Evolutionary conservation across 2,329 filamentous ascomycete species (phyloP), one percentile per base, ranked within the genome.

Genomic region (Endothia cerciana): DNA sequence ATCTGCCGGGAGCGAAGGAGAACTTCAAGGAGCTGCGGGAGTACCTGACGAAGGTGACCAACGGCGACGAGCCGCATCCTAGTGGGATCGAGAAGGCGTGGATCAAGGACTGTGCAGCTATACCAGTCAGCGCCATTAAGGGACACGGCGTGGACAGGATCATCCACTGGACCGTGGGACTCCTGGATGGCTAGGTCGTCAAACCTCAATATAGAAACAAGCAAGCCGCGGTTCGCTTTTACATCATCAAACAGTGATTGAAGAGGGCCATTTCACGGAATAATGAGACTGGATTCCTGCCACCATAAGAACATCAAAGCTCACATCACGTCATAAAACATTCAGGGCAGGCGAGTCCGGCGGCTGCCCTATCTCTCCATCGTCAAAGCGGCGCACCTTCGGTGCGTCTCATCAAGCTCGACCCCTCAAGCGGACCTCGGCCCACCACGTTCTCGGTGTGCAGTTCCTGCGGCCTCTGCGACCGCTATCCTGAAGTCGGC

Each of bases 81-180:
- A 94, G 91, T 70, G 87, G 85, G 6, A 80, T 88, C 36, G 79
- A 83, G 63, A 79, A 78, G 3, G 82, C 82, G 10, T 86, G 89
- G 89, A 78, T 80, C 74, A 77, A 83, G 77, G 78, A 89, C 81
- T 84, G 91, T 40, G 82, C 85, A 28, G 91, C 87, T 25, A 88
- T 98, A 67, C 95, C 95, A 0, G 89, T 98, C 58, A 97, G 94
- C 75, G 95, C 94, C 58, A 96, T 97, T 69, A 87, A 90, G 65
- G 92, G 91, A 5, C 89, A 97, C 75, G 94, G 94, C 3, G 89
- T 97, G 10, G 87, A 93, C 62, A 82, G 85, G 55, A 88, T 95
- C 64, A 85, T 91, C 25, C 87, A 92, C 71, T 88, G 91, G 81
- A 90, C 89, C 2, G 84, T 93, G 60, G 87, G 87, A 19, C 75